These are phyloP conservation scores for Aspergillus haitiensis DNA, from an alignment of 495 filamentous ascomycete species.

Conservation along the genomic window DNA sequence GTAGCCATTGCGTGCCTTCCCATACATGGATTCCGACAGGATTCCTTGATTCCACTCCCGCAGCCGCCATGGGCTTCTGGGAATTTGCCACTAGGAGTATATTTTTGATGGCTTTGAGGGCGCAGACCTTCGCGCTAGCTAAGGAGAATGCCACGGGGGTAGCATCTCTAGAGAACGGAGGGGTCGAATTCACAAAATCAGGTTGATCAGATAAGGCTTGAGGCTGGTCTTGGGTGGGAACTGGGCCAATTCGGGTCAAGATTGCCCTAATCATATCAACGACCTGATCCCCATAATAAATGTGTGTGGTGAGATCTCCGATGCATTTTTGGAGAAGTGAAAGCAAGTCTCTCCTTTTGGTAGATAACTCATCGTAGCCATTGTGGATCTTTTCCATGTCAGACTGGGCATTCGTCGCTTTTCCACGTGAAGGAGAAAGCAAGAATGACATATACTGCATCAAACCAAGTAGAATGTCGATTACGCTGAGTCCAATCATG, in stretches of 20 bases:
- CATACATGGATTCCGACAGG: conserved; percentile 75
- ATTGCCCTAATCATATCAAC: conserved; percentile 85
- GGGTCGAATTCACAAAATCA: conserved; percentile 13
- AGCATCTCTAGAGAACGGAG: conserved; percentile 22
- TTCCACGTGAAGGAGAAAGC: conserved; percentile 57
- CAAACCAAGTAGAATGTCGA: conserved; percentile 82
- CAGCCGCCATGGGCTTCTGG: conserved; percentile 56
- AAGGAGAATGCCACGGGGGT: conserved; percentile 62
- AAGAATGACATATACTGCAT: conserved; percentile 74
- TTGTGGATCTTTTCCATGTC: conserved; percentile 20
- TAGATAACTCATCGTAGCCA: conserved; percentile 38
- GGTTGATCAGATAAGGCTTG: conserved; percentile 40
- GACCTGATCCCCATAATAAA: conserved; percentile 93
- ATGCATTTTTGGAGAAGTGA: conserved; percentile 71
- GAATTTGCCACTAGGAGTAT: conserved; percentile 78
- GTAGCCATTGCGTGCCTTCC: conserved; percentile 89
- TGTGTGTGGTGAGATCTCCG: conserved; percentile 82
- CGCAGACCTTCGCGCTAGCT: conserved; percentile 69
- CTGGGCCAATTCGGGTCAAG: conserved; percentile 70
- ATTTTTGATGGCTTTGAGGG: conserved; percentile 76
- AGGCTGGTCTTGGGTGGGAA: conserved; percentile 41
- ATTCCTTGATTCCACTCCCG: conserved; percentile 65
- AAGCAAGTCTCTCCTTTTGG: conserved; percentile 54
- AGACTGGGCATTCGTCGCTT: conserved; percentile 20
- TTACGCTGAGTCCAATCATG: conserved; percentile 89